phyloP scores from a whole-genome alignment of 202 grass and related monocot species.

The Cymbopogon flexuosus region DNA sequence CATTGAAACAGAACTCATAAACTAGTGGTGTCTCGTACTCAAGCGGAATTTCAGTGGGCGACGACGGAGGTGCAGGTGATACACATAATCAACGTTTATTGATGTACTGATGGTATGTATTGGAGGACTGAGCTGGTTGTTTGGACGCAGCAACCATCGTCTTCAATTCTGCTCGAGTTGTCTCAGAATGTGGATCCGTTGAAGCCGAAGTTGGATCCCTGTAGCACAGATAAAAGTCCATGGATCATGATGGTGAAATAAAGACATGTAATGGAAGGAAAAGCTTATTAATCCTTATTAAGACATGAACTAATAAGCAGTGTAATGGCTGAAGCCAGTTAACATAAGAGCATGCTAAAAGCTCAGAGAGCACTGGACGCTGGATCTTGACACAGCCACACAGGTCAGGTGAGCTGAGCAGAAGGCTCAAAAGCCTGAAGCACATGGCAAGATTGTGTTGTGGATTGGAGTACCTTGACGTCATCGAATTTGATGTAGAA shows the following conservation, averaged over 20 bases:
- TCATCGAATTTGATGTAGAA: constrained; percentile 92
- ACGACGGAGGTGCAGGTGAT: neutral
- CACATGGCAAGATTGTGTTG: too few relatives aligned
- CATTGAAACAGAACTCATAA: too few relatives aligned
- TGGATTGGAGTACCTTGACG: constrained; percentile 36
- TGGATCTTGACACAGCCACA: neutral
- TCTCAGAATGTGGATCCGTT: constrained; percentile 51
- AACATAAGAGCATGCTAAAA: neutral
- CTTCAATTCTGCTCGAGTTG: neutral
- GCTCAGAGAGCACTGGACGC: neutral
- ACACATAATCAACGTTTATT: constrained; percentile 3
- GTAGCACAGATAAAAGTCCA: neutral
- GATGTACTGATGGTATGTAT: neutral
- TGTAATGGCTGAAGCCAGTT: neutral
- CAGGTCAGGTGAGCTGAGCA: neutral
- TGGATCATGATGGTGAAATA: too few relatives aligned
- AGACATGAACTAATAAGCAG: neutral
- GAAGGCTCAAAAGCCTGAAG: neutral
- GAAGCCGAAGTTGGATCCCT: constrained; percentile 51
- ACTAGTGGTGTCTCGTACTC: neutral
- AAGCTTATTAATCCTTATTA: neutral
- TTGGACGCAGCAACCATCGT: neutral
- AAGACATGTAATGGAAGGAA: too few relatives aligned
- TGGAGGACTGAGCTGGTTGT: neutral
- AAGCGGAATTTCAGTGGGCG: neutral